Evolutionary conservation across 2,329 filamentous ascomycete species (phyloP), one percentile per base, ranked within the genome.

Genomic region (Xylariaceae sp.): DNA sequence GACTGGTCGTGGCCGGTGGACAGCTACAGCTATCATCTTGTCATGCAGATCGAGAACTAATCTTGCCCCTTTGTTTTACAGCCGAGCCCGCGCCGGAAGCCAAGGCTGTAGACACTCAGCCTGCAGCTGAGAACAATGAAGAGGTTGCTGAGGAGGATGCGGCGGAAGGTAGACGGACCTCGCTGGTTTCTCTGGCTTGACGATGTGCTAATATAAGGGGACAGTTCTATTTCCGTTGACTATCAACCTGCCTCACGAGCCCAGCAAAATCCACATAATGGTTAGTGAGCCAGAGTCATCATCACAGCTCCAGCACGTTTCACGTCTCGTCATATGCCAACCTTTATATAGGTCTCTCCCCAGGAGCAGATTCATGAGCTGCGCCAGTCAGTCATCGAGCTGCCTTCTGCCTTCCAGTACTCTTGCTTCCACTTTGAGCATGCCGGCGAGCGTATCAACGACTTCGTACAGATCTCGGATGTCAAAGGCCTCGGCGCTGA

Each of bases 381-480:
- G 68, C 90, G 94, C 66, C 94, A 97, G 77, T 93, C 92, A 63
- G 89, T 99, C 73, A 92, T 97, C 77, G 94, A 99, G 76, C 83
- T 92, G 53, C 94, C 94, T 4, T 83, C 88, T 61, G 95, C 93
- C 55, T 94, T 97, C 78, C 92, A 96, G 76, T 97, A 97, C 79
- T 96, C 94, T 56, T 99, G 94, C 81, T 99, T 99, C 80, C 94
- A 99, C 77, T 86, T 99, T 69, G 92, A 97, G 77, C 87, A 92
- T 77, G 87, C 90, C 61, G 90, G 91, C 67, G 80, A 89, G 75
- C 88, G 89, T 65, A 88, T 99, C 81, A 97, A 97, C 75, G 94
- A 99, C 76, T 97, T 94, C 69, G 84, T 95, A 61, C 88, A 95
- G 73, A 83, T 99, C 63, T 92, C 90, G 57, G 93, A 99, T 72